Percentiles rank a stretch among this genome's conserved stretches.
Conservation (phyloP, 139 green algal genomes). For the Chlorella sorokiniana region DNA sequence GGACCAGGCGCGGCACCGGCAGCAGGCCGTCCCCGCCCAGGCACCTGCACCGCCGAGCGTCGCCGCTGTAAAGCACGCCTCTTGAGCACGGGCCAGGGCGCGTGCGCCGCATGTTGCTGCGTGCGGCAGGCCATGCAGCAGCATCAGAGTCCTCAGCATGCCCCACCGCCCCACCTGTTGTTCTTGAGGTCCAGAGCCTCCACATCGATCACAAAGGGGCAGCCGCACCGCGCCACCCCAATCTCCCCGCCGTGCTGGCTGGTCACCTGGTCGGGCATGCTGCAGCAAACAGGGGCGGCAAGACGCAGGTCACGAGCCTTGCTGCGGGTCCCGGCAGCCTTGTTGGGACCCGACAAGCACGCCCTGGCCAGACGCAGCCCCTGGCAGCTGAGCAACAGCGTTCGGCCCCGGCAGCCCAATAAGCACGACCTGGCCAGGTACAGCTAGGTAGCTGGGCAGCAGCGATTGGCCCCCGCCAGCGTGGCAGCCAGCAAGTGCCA, state of each 20-base stretch:
- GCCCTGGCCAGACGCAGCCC: too few species aligned
- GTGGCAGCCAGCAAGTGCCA: too few species aligned
- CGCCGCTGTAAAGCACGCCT: background rate
- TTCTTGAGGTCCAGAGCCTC: slow-evolving; percentile 55
- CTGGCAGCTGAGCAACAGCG: too few species aligned
- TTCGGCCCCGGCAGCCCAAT: too few species aligned
- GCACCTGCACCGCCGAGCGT: background rate
- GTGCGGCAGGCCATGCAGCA: background rate
- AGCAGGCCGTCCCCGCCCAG: background rate
- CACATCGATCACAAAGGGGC: slow-evolving; percentile 62
- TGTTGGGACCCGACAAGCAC: background rate
- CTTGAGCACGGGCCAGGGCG: too few species aligned
- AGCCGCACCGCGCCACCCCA: slow-evolving; percentile 53
- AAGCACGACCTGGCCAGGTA: too few species aligned
- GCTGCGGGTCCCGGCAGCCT: background rate
- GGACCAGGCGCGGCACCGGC: slow-evolving; percentile 41
- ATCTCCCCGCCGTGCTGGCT: slow-evolving; percentile 38
- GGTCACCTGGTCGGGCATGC: slow-evolving; percentile 17
- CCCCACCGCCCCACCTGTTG: slow-evolving; percentile 51
- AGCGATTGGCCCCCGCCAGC: too few species aligned
- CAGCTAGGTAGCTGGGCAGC: too few species aligned
- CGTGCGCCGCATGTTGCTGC: too few species aligned
- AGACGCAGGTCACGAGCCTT: background rate
- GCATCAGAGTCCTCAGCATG: background rate
- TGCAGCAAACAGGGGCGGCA: background rate